Percentiles rank a stretch among this genome's conserved stretches.
Evolutionary conservation across 106 monocot genomes (phyloP).

Genomic region (Phalaenopsis aphrodite): DNA sequence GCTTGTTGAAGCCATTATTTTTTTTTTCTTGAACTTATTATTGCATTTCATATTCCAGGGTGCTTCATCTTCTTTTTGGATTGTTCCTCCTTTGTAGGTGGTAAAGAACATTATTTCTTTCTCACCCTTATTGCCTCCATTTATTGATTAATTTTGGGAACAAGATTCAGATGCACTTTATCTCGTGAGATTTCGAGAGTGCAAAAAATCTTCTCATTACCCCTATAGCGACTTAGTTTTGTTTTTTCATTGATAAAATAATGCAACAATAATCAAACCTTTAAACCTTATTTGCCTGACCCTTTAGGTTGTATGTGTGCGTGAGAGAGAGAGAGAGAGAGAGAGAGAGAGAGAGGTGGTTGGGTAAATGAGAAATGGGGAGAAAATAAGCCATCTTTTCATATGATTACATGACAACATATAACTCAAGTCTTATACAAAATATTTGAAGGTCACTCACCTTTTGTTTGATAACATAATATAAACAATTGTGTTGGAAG

Average conservation of each 20-base stretch:
- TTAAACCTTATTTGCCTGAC: not conserved
- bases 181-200: not conserved
- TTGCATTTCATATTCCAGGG: not conserved
- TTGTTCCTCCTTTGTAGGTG: too few relatives aligned
- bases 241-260: not conserved
- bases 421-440: not conserved
- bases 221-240: too few relatives aligned
- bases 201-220: not conserved
- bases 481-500: too few relatives aligned
- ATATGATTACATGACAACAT: not conserved
- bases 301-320: not conserved
- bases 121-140: too few relatives aligned
- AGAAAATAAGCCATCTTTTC: not conserved
- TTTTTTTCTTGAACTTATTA: not conserved
- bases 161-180: too few relatives aligned
- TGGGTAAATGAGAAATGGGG: too few relatives aligned
- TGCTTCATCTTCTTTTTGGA: too few relatives aligned
- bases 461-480: too few relatives aligned
- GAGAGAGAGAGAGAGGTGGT: not conserved
- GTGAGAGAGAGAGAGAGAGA: not conserved
- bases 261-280: not conserved
- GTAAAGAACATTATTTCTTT: too few relatives aligned
- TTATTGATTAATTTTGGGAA: too few relatives aligned
- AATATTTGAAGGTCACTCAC: too few relatives aligned
- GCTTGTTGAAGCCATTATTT: not conserved